These are phyloP conservation scores for Ajuga reptans DNA, from an alignment of 305 asterid species.

Conservation along the genomic window DNA sequence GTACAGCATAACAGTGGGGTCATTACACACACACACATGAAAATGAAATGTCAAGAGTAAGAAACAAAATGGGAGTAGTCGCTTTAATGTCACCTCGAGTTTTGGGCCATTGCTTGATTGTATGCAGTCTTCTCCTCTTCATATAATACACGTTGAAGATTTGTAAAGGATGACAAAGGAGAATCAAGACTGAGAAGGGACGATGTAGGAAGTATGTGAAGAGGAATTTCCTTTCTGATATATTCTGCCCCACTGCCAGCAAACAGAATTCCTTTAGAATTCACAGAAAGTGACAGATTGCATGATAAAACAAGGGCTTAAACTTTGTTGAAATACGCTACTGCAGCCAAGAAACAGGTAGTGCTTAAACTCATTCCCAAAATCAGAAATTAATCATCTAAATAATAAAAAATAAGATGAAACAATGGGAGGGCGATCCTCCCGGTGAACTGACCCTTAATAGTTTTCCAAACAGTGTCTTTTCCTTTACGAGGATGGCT, in stretches of 20 bases:
- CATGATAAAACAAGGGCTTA: neutral
- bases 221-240: conserved; percentile 87
- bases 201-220: conserved; percentile 60
- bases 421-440: no score
- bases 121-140: conserved; percentile 93
- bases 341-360: neutral
- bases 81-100: conserved; percentile 42
- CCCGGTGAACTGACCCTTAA: no score
- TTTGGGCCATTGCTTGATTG: conserved; percentile 63
- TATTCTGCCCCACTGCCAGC: conserved; percentile 86
- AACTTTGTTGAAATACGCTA: neutral
- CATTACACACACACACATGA: neutral
- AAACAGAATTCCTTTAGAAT: conserved; percentile 25
- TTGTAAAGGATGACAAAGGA: conserved; percentile 62
- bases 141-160: conserved; percentile 70
- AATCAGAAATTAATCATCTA: no score
- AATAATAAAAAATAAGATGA: neutral
- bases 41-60: neutral
- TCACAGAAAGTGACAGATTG: conserved; percentile 2
- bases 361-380: no score
- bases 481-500: neutral
- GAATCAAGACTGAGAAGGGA: conserved; percentile 63
- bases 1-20: conserved; percentile 8
- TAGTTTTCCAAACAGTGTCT: neutral
- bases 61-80: neutral